Evolutionary conservation across 176 grass and related monocot species (phyloP), one percentile per base, ranked within the genome.

Genomic region (Pontederia crassipes): DNA sequence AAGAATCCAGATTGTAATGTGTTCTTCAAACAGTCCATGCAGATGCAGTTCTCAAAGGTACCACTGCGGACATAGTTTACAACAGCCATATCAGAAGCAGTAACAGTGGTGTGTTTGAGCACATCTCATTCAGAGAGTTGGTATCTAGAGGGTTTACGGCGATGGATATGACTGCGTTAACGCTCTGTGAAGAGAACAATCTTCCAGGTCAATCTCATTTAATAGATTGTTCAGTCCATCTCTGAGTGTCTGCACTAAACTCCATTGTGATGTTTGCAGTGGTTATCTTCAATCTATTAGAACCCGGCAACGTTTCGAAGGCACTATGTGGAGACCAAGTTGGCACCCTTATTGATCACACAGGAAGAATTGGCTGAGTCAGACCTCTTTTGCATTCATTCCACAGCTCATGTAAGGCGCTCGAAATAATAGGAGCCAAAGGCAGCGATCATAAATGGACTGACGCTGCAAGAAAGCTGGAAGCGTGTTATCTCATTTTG

Each of bases 221-320:
- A 46, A 11, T 4, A 12, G 12, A 17, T 48, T 45, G 4, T 47
- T 63, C 4, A 20, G 17, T 10, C 3, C 20, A 11, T 60, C n/a
- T 20, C 28, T 58, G 8, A 10, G 26, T 58, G 17, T 57, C 26
- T 11, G 5, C 16, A 11, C 55, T 58, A 24, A 58, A 24, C 16
- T 47, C 6, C 2, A 40, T 26, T 5, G 78, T 11, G 26, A 58
- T 75, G 10, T 58, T 60, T 82, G 80, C 82, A 95, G 90, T 95
- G 72, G 75, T 95, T 71, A 77, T 95, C 61, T 90, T 95, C 81
- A 87, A 90, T 77, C 76, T 95, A 51, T 74, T 90, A 74, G 90
- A 95, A 57, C 68, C 86, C 52, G 72, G 83, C 69, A 90, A 89
- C 80, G 87, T 95, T 46, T 90, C 90, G 10, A 87, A 72, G 85